Conservation (phyloP, 768 basidiomycete species). For the Russula emetica region DNA sequence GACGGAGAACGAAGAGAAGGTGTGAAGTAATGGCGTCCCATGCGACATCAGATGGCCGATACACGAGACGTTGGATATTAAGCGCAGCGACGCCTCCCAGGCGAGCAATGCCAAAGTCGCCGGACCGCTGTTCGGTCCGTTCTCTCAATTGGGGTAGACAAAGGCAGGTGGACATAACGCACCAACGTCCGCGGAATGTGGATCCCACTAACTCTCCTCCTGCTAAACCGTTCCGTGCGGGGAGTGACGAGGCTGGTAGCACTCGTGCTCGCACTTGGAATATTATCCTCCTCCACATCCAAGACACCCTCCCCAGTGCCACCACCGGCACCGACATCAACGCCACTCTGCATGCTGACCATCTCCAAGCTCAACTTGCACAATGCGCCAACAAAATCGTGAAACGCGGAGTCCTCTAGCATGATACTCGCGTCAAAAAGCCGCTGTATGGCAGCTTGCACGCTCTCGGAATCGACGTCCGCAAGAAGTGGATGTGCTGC, state of each 20-base stretch:
- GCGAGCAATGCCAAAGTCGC: slow-evolving; percentile 91
- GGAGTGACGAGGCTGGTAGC: slow-evolving; percentile 40
- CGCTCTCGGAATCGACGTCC: slow-evolving; percentile 71
- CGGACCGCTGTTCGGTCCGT: slow-evolving; percentile 54
- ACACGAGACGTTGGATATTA: slow-evolving; percentile 85
- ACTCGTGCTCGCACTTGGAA: slow-evolving; percentile 36
- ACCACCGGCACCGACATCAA: neutral
- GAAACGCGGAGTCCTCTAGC: slow-evolving; percentile 78
- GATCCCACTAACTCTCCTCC: slow-evolving; percentile 73
- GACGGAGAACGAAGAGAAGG: slow-evolving; percentile 70
- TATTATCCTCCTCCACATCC: slow-evolving; percentile 34
- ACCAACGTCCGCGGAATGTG: slow-evolving; percentile 76
- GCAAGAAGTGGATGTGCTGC: slow-evolving; percentile 50
- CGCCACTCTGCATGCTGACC: slow-evolving; percentile 77
- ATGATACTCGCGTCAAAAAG: slow-evolving; percentile 84
- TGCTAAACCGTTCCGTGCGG: slow-evolving; percentile 52
- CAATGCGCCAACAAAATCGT: slow-evolving; percentile 68
- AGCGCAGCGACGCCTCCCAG: slow-evolving; percentile 73
- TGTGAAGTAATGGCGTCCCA: slow-evolving; percentile 82
- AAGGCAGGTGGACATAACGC: slow-evolving; percentile 32
- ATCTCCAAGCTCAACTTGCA: slow-evolving; percentile 88
- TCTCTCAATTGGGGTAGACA: neutral
- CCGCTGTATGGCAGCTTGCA: slow-evolving; percentile 70
- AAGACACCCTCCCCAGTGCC: neutral
- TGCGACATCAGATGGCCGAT: slow-evolving; percentile 73